These are phyloP conservation scores for Vigna unguiculata DNA, from an alignment of 306 rosid species.

Conservation along the genomic window DNA sequence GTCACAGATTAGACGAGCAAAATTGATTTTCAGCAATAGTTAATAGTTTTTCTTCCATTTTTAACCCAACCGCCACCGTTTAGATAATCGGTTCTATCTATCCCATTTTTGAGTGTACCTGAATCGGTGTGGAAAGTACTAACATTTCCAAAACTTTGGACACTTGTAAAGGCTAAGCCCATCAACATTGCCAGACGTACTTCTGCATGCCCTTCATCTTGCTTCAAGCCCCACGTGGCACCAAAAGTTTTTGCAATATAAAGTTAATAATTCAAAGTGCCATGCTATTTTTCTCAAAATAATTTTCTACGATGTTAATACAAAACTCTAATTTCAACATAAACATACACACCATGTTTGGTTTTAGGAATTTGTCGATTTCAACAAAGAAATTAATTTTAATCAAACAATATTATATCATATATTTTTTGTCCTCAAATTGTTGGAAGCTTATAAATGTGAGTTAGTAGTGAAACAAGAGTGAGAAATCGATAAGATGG, in stretches of 20 bases:
- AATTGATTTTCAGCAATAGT: too few relatives aligned
- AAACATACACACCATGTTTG: background rate
- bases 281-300: background rate
- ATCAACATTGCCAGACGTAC: conserved; percentile 25
- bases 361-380: background rate
- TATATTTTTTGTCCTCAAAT: background rate
- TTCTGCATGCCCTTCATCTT: conserved; percentile 16
- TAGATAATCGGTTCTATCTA: too few relatives aligned
- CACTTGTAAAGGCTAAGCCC: background rate
- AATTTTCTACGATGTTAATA: background rate
- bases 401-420: background rate
- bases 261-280: background rate
- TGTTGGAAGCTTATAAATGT: background rate
- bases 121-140: background rate
- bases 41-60: too few relatives aligned
- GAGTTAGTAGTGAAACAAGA: background rate
- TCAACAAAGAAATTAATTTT: background rate
- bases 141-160: background rate
- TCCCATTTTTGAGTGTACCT: too few relatives aligned
- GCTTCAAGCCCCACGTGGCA: conserved; percentile 25
- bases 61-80: too few relatives aligned
- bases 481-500: conserved; percentile 33
- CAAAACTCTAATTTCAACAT: background rate
- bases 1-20: too few relatives aligned
- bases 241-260: background rate